Base-by-base conservation (phyloP, 305 asterid species). In the Solanum hybrid region DNA sequence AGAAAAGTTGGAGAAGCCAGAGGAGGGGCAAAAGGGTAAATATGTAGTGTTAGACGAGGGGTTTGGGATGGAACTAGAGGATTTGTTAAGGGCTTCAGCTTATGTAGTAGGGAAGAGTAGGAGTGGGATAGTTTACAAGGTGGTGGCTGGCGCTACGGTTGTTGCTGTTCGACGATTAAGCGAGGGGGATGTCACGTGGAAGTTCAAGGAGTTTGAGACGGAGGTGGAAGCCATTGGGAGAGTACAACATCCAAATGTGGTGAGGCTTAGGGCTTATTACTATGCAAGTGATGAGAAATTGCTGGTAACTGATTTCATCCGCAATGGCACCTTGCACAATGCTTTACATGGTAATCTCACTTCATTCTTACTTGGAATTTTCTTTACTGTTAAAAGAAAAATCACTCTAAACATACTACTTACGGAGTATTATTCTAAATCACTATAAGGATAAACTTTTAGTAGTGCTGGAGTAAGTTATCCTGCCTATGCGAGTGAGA, bases 11-110 rank as follows among this genome's bases (percentile, higher is more conserved):
- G 89, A 93, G 92, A 80, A 91, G 75, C 94, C 93, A 32, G 24
- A 93, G 89, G 99, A 95, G 87, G 96, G 96, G 91, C 95, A 94
- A 79, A 95, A 95, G 91, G 96, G 99, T 87, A 96, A 93, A 92
- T 97, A 94, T 64, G 95, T 92, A 4, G 94, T 93, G 20, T 31
- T 97, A 5, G 97, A 96, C 86, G 98, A 95, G 88, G 96, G 98
- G 88, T 94, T 97, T 89, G 91, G 90, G 26, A 92, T 97, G 95
- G 99, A 95, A 40, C 90, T 97, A 85, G 99, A 97, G 92, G 99
- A 97, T 94, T 92, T 97, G 91, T 90, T 97, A 91, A 95, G 99
- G 95, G 98, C 99, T 10, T 97, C 99, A 5, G 99, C 99, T 85
- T 96, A 96, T 91, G 99, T 96, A 24, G 95, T 96, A 27, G 99